Percentiles rank a stretch among this genome's conserved stretches.
Conservation (phyloP, 2,329 filamentous ascomycete genomes). For the Orbilia ellipsospora region DNA sequence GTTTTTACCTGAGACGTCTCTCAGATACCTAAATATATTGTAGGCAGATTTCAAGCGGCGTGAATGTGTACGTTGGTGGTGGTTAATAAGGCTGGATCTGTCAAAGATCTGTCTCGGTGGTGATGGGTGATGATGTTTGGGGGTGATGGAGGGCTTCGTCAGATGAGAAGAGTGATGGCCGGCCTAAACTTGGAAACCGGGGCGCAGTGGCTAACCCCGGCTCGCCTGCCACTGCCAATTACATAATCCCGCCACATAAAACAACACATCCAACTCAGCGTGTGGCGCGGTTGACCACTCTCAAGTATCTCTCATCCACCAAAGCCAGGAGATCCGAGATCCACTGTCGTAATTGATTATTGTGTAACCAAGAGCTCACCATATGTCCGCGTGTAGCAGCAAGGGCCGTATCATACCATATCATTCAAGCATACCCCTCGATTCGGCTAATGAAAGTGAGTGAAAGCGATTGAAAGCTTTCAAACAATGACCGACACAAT, state of each 20-base stretch:
- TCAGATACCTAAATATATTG: not conserved
- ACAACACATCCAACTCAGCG: conserved; percentile 16
- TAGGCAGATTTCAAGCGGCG: too few relatives aligned
- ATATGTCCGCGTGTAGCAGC: too few relatives aligned
- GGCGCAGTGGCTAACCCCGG: conserved; percentile 29
- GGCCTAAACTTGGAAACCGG: conserved; percentile 47
- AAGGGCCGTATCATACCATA: too few relatives aligned
- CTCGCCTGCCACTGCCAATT: conserved; percentile 16
- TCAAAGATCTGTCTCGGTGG: conserved; percentile 1
- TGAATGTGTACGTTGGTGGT: too few relatives aligned
- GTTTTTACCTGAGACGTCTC: conserved; percentile 12
- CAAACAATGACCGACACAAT: too few relatives aligned
- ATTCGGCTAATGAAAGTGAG: too few relatives aligned
- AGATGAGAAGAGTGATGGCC: conserved; percentile 32
- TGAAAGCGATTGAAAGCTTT: too few relatives aligned
- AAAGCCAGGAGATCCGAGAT: too few relatives aligned
- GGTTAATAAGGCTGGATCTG: conserved; percentile 1
- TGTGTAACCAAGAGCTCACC: too few relatives aligned
- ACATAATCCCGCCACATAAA: conserved; percentile 11
- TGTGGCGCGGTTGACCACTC: not conserved
- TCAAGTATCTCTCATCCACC: too few relatives aligned
- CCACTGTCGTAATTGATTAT: too few relatives aligned
- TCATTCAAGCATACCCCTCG: too few relatives aligned
- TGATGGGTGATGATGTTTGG: conserved; percentile 12
- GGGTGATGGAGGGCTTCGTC: conserved; percentile 37